A percentile compares a stretch with the other conserved stretches of the same genome.
These are phyloP conservation scores for Schizonepeta tenuifolia DNA, from an alignment of 257 asterid genomes.

Conservation along the genomic window DNA sequence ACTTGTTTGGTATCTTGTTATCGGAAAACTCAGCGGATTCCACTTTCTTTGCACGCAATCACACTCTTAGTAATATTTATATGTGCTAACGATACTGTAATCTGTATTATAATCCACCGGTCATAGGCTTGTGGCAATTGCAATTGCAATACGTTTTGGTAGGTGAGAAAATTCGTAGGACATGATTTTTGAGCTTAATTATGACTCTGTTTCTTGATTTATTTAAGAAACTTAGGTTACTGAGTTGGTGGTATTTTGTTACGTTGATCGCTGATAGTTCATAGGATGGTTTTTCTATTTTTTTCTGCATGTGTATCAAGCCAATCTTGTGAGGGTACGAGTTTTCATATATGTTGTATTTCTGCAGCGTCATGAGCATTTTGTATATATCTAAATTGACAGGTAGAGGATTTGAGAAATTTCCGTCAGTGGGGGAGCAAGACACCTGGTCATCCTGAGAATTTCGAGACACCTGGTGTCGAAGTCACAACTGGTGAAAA, in stretches of 20 bases:
- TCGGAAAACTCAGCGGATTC: neutral
- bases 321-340: neutral
- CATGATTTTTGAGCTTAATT: conserved; percentile 1
- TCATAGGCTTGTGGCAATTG: too few relatives aligned
- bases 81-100: neutral
- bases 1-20: neutral
- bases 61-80: neutral
- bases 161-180: neutral
- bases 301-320: neutral
- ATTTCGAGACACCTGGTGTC: conserved; percentile 85
- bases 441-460: conserved; percentile 93
- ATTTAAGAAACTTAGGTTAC: conserved; percentile 12
- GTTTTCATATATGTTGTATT: neutral
- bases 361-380: conserved; percentile 15
- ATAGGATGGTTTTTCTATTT: neutral
- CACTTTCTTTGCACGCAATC: neutral
- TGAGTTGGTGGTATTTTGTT: conserved; percentile 1
- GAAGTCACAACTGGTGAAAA: conserved; percentile 89
- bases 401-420: conserved; percentile 83
- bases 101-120: too few relatives aligned
- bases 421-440: conserved; percentile 91
- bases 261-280: neutral
- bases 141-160: neutral
- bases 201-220: conserved; percentile 9
- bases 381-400: conserved; percentile 35